Evolutionary conservation across 345 rosid species (phyloP), one percentile per base, ranked within the genome.

Genomic region (Geranium rotundifolium): DNA sequence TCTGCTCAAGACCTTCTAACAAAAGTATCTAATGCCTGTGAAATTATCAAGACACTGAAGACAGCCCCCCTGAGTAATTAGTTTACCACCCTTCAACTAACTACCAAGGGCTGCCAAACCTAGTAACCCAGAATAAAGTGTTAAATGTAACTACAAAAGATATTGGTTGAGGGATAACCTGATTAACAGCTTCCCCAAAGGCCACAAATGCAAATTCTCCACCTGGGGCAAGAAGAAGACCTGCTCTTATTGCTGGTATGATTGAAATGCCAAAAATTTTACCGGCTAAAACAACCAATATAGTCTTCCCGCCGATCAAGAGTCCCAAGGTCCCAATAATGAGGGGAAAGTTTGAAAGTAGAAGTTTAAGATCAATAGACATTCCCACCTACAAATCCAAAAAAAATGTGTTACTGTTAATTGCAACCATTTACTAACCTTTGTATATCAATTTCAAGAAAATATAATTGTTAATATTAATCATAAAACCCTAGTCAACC

Each of bases 161-260:
- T 18, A 59, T 17, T 17, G 49, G 64, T 52, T 46, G 56, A 57
- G 56, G 64, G 59, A 63, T 54, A 66, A 89, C 98, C 98, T 92
- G 98, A 75, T 87, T 92, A 71, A 92, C 97, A 54, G 98, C 96
- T 76, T 92, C 98, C 63, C 98, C 98, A 61, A 92, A 92, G 67
- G 98, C 98, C 76, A 92, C 98, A 73, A 92, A 92, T 62, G 98
- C 98, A 59, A 92, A 92, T 70, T 92, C 98, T 72, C 98, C 98
- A 54, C 98, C 98, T 1, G 98, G 98, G 68, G 98, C 98, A 57
- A 92, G 93, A 79, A 92, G 95, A 73, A 92, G 95, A 66, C 98
- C 98, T 18, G 71, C 84, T 76, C 98, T 83, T 69, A 83, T 75
- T 58, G 95, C 93, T 72, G 98, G 83, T 77, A 92, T 83, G 64